Conservation (phyloP, 208 protist species). For the Trypanosomatidae sp. region DNA sequence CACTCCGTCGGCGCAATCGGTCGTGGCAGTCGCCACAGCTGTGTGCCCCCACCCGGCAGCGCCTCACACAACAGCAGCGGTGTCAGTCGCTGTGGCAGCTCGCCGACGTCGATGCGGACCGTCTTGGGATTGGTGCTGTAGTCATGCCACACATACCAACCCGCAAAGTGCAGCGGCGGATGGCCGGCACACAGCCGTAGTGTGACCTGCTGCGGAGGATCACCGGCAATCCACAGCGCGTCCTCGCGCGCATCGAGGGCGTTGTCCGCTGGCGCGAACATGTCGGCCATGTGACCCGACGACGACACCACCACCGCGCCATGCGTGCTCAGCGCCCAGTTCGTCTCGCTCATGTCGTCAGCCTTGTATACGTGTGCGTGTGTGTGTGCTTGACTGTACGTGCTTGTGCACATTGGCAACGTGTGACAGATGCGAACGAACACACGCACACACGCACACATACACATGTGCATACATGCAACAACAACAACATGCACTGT, state of each 20-base stretch:
- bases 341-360: constrained; percentile 19
- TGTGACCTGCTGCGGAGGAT: constrained; percentile 69
- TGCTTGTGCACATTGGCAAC: no score
- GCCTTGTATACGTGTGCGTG: no score
- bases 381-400: no score
- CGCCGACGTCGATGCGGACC: constrained; percentile 67
- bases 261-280: constrained; percentile 48
- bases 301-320: constrained; percentile 51
- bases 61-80: constrained; percentile 53
- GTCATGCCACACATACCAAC: constrained; percentile 83
- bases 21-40: constrained; percentile 65
- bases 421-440: no score
- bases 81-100: constrained; percentile 4
- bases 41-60: constrained; percentile 58
- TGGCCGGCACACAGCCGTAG: constrained; percentile 24
- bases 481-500: no score
- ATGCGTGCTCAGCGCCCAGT: constrained; percentile 42
- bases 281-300: constrained; percentile 44
- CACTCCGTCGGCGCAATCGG: constrained; percentile 43
- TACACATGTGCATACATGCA: no score
- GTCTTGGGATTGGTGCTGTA: constrained; percentile 71
- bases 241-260: constrained; percentile 48
- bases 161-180: constrained; percentile 56
- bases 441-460: no score
- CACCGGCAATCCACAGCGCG: constrained; percentile 64